A percentile compares a stretch with the other conserved stretches of the same genome.
Evolutionary conservation across 108 stramenopile species (phyloP).

Genomic region (Chaetoceros tenuissimus): DNA sequence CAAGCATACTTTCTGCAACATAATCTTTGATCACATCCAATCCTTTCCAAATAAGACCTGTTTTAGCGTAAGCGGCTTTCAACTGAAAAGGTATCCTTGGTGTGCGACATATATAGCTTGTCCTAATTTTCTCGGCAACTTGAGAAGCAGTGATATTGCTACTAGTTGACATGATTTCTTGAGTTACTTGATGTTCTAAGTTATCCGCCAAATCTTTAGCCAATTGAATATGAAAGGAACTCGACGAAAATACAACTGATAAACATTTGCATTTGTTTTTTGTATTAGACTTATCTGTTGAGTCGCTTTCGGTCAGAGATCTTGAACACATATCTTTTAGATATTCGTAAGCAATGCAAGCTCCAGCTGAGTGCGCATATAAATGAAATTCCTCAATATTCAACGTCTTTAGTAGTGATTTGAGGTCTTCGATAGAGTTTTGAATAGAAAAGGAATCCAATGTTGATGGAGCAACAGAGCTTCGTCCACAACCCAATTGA

Average conservation of each 20-base stretch:
- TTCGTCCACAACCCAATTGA: slow-evolving; percentile 38
- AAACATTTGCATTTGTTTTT: not conserved
- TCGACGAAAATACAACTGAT: not conserved
- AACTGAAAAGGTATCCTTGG: not conserved
- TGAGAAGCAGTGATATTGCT: not conserved
- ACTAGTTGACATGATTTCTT: not conserved
- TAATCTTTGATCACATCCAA: not conserved
- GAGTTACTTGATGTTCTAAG: not conserved
- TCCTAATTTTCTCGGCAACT: not conserved
- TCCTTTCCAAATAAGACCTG: not conserved
- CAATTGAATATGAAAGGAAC: not conserved
- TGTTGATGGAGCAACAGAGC: slow-evolving; percentile 1
- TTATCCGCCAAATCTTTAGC: not conserved
- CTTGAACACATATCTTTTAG: slow-evolving; percentile 5
- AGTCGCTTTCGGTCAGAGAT: not conserved
- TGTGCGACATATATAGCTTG: not conserved
- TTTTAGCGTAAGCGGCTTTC: not conserved
- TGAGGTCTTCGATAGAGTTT: slow-evolving; percentile 13
- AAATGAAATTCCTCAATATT: slow-evolving; percentile 30
- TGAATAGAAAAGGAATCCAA: slow-evolving; percentile 19
- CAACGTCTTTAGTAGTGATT: slow-evolving; percentile 22
- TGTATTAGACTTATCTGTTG: not conserved
- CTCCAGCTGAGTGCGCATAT: slow-evolving; percentile 49
- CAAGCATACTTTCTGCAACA: not conserved
- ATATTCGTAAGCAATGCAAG: slow-evolving; percentile 39